Evolutionary conservation across 371 early-diverging fungal genomes (phyloP).

Genomic region (Apophysomyces elegans): DNA sequence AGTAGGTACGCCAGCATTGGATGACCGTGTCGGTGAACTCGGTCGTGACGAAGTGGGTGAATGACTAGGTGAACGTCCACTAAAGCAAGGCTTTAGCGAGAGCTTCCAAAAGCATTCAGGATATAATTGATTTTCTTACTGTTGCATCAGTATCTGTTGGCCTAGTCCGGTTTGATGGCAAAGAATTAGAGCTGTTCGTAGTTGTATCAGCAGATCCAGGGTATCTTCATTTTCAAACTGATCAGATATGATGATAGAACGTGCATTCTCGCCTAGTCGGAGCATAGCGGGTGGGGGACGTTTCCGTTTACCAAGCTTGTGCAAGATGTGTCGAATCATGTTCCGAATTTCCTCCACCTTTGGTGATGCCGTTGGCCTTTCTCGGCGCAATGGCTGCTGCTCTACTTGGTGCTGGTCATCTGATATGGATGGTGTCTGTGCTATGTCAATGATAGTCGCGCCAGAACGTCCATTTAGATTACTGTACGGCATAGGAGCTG

Average conservation of each 20-base stretch:
- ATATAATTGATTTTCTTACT: conserved; percentile 20
- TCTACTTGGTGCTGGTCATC: background rate
- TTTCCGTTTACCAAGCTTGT: conserved; percentile 45
- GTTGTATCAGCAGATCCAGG: conserved; percentile 41
- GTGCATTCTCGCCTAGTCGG: conserved; percentile 29
- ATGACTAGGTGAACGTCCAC: conserved; percentile 31
- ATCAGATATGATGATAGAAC: conserved; percentile 17
- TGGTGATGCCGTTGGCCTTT: conserved; percentile 26
- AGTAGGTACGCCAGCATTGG: background rate
- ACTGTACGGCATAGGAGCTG: background rate
- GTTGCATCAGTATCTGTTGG: conserved; percentile 31
- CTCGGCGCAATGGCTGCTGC: background rate
- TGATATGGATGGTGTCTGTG: conserved; percentile 8
- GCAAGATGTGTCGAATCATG: conserved; percentile 43
- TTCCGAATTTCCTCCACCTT: conserved; percentile 48
- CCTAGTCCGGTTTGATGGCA: conserved; percentile 35
- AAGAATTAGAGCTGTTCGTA: conserved; percentile 44
- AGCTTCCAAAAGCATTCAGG: background rate
- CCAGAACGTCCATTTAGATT: conserved; percentile 6
- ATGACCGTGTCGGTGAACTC: conserved; percentile 38
- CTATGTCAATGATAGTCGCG: conserved; percentile 9
- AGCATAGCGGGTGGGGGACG: conserved; percentile 39
- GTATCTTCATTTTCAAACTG: conserved; percentile 52
- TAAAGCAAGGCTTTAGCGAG: conserved; percentile 10
- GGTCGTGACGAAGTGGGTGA: conserved; percentile 40